phyloP scores from a whole-genome alignment of 2,329 filamentous ascomycete species.

The Cladophialophora bantiana region DNA sequence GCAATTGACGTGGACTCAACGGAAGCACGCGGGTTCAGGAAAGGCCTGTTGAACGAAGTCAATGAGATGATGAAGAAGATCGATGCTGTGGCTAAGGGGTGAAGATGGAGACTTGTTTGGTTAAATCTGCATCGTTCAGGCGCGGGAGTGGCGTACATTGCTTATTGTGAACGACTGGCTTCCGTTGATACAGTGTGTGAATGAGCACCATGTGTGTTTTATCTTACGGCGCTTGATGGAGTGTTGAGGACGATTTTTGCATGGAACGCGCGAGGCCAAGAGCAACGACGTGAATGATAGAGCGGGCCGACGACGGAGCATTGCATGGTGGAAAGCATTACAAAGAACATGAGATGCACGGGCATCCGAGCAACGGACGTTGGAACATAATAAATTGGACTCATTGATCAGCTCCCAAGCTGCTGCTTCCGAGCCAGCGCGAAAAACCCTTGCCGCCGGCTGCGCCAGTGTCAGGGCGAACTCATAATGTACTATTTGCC shows the following conservation, averaged over 20 bases:
- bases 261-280: not conserved
- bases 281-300: slow-evolving; percentile 4
- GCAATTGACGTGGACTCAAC: slow-evolving; percentile 74
- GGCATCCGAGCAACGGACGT: not conserved
- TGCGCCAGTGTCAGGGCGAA: not conserved
- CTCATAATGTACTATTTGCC: not conserved
- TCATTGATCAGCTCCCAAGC: not conserved
- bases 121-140: slow-evolving; percentile 10
- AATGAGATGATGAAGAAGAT: slow-evolving; percentile 49
- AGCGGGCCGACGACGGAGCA: not conserved
- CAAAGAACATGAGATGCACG: slow-evolving; percentile 1
- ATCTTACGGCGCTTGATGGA: not conserved
- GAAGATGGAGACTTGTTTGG: not conserved
- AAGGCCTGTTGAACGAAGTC: slow-evolving; percentile 52
- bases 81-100: slow-evolving; percentile 44
- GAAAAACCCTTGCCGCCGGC: not conserved
- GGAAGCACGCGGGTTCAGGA: slow-evolving; percentile 60
- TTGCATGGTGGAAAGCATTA: slow-evolving; percentile 5
- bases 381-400: slow-evolving; percentile 8
- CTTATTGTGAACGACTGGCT: not conserved
- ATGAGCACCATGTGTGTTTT: not conserved
- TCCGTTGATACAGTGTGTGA: not conserved
- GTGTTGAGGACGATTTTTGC: not conserved
- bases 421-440: not conserved
- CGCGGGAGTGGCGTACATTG: not conserved